phyloP scores from a whole-genome alignment of 108 stramenopile species.

The Nitzschia sp. region DNA sequence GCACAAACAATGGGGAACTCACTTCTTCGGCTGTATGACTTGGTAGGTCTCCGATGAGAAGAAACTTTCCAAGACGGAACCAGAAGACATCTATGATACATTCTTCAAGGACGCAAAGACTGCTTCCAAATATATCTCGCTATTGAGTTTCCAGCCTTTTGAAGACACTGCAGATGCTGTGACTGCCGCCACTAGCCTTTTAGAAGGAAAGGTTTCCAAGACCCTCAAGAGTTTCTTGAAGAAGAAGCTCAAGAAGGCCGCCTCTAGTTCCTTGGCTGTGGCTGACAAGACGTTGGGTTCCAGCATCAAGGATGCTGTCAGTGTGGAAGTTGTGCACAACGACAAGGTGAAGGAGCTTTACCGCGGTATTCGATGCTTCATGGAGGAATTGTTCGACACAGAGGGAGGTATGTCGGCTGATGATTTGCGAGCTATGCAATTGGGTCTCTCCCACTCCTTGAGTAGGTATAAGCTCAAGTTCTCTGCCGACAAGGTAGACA shows the following conservation, averaged over 20 bases:
- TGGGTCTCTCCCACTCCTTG: slow-evolving; percentile 95
- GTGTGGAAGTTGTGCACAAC: slow-evolving; percentile 50
- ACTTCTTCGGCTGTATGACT: background rate
- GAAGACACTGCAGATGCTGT: slow-evolving; percentile 97
- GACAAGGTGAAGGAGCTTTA: slow-evolving; percentile 91
- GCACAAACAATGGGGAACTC: background rate
- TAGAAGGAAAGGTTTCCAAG: slow-evolving; percentile 95
- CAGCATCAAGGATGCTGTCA: slow-evolving; percentile 93
- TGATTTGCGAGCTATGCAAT: slow-evolving; percentile 90
- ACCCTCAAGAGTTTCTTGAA: slow-evolving; percentile 95
- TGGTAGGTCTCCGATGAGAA: slow-evolving; percentile 80
- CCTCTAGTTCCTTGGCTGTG: slow-evolving; percentile 85
- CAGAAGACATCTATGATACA: slow-evolving; percentile 82
- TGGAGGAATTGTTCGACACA: slow-evolving; percentile 88
- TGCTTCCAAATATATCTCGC: slow-evolving; percentile 76
- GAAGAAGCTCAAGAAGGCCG: slow-evolving; percentile 91
- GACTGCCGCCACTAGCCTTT: slow-evolving; percentile 86
- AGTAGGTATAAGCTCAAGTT: slow-evolving; percentile 99
- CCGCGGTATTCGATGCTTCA: slow-evolving; percentile 90
- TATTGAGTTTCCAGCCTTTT: slow-evolving; percentile 95
- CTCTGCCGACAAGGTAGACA: slow-evolving; percentile 99
- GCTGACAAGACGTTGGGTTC: slow-evolving; percentile 88
- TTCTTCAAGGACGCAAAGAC: slow-evolving; percentile 84
- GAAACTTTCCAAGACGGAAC: slow-evolving; percentile 80
- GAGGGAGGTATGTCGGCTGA: slow-evolving; percentile 47